Percentiles rank a stretch among this genome's conserved stretches.
phyloP scores from a whole-genome alignment of 192 early-diverging fungal species.

The Bifiguratus adelaidae region DNA sequence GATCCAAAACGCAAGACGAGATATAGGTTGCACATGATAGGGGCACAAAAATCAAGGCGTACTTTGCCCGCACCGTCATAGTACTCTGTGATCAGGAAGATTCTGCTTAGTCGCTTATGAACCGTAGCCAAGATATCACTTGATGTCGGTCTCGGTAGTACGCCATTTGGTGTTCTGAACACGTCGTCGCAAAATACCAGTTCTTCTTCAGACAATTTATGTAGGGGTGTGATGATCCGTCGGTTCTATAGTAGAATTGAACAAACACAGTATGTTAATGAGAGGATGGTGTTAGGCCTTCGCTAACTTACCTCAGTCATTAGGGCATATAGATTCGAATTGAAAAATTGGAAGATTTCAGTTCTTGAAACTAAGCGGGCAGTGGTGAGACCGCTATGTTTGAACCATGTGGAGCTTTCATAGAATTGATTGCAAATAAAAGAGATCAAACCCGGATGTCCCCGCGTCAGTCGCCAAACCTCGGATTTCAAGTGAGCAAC shows the following conservation, averaged over 20 bases:
- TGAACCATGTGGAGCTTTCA: too few species aligned
- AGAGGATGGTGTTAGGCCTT: background rate
- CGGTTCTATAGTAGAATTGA: background rate
- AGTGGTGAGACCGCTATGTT: background rate
- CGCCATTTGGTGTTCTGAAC: too few species aligned
- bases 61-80: background rate
- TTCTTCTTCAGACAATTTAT: too few species aligned
- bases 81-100: background rate
- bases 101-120: background rate
- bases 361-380: background rate
- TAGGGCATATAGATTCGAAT: constrained; percentile 2
- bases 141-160: background rate
- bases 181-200: too few species aligned
- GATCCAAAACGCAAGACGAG: background rate
- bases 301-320: constrained; percentile 1
- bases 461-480: background rate
- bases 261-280: constrained; percentile 3
- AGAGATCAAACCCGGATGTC: background rate
- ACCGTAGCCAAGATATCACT: background rate
- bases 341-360: background rate
- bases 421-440: background rate
- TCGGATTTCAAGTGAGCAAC: background rate
- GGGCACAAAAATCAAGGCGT: constrained; percentile 4
- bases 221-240: too few species aligned
- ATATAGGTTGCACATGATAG: constrained; percentile 1